Evolutionary conservation across 768 basidiomycete species (phyloP), one percentile per base, ranked within the genome.

Genomic region (Termitomyces eurrhizus): DNA sequence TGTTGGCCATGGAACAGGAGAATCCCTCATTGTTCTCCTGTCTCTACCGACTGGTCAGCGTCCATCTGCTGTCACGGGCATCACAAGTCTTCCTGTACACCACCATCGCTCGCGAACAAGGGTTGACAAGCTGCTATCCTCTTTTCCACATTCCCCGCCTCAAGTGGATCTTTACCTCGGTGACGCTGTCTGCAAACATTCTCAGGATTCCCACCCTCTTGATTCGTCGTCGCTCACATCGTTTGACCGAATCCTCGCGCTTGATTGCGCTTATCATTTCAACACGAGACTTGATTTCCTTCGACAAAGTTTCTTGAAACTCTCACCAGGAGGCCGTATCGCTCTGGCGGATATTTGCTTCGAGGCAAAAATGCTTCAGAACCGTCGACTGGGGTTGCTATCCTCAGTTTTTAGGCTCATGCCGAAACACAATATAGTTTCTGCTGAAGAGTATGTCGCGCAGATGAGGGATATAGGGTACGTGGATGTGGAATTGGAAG

Each of bases 201-300:
- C 68, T 6, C 60, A 54, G 9, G 29, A 57, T 21, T 56, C 61
- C 9, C 84, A 84, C 62, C 86, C 85, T 32, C 72, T 86, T 12
- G 68, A 77, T 60, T 74, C 78, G 9, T 65, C 71, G 5, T 67
- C 72, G 6, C 50, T 46, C 11, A 54, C 57, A 14, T 41, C 55
- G 14, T 88, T 80, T 65, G 79, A 83, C 58, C 71, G 73, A 18
- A 80, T 89, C 37, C 74, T 87, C 29, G 85, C 84, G 0, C 74
- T 88, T 14, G 88, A 90, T 66, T 89, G 87, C 63, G 87, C 86
- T 2, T 89, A 88, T 66, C 87, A 90, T 66, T 89, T 88, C 67
- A 62, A 76, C 13, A 81, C 83, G 1, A 80, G 87, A 33, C 63
- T 64, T 7, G 62, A 57, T 7, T 88, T 89, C 67, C 75, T 89